Evolutionary conservation across 2,329 filamentous ascomycete species (phyloP), one percentile per base, ranked within the genome.

Genomic region (Neophaeococcomyces aloes): DNA sequence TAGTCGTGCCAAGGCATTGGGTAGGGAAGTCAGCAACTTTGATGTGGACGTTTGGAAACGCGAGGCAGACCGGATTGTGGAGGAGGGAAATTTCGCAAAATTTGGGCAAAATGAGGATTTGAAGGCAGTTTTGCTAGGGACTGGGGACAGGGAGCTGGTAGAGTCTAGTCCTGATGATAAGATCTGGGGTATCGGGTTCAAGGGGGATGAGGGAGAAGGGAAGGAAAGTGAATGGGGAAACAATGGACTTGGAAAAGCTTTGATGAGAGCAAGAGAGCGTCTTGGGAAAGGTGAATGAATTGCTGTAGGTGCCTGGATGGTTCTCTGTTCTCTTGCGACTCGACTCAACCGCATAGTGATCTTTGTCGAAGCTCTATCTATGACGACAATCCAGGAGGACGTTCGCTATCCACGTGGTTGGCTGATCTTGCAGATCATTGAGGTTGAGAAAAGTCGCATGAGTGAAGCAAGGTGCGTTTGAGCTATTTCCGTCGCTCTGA

Each of bases 91-190:
- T 35, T 59, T 56, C 32, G 42, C 57, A 29, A 63, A 63, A 43
- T 62, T 61, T 30, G 56, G 49, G 6, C 60, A 62, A 43, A 54
- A 58, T 32, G 49, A 54, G 33, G 47, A 58, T 4, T 44, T 60
- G 7, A 53, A 53, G 32, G 36, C 46, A 29, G 38, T 55, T 2
- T 49, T 64, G 36, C 36, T 62, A 36, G 56, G 42, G 19, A 62
- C 61, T 3, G 59, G 54, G 11, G 48, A 56, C 11, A 53, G 55
- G 27, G 49, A 56, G 36, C 36, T 63, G 14, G 59, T 61, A 2
- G 61, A 63, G 50, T 56, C 60, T 1, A 63, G 61, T 53, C 61
- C 60, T 7, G 53, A 52, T 30, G 61, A 63, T 52, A 45, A 56
- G 41, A 54, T 61, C 25, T 62, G 60, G 60, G 60, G 60, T 1